These are phyloP conservation scores for Lasiodiplodia citricola DNA, from an alignment of 2,329 filamentous ascomycete genomes.

Conservation along the genomic window DNA sequence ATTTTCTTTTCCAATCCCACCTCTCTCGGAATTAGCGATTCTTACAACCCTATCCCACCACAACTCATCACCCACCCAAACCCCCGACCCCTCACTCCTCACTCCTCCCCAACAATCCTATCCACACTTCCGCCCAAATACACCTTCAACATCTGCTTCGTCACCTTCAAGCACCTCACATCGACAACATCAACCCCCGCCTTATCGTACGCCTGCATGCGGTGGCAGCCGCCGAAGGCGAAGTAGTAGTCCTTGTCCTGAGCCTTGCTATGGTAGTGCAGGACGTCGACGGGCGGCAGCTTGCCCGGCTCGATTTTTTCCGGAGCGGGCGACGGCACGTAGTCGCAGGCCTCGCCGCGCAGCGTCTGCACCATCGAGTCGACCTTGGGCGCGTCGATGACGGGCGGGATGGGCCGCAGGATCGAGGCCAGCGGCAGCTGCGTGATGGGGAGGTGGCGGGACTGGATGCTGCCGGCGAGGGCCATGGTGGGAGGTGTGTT, in stretches of 20 bases:
- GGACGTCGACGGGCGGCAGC: conserved; percentile 29
- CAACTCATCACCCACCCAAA: neutral
- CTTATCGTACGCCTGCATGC: conserved; percentile 27
- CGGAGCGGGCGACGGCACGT: conserved; percentile 24
- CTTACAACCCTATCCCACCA: neutral
- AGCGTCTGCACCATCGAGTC: conserved; percentile 29
- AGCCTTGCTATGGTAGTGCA: conserved; percentile 26
- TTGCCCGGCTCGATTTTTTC: conserved; percentile 25
- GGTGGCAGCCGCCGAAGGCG: conserved; percentile 28
- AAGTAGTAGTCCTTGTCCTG: conserved; percentile 25
- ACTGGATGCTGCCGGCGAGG: conserved; percentile 27
- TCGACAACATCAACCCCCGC: conserved; percentile 21
- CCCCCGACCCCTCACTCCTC: neutral
- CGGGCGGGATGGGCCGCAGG: conserved; percentile 28
- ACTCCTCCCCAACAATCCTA: conserved; percentile 25
- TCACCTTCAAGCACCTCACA: conserved; percentile 25
- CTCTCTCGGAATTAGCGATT: no score
- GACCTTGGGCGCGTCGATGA: conserved; percentile 28
- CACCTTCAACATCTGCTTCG: conserved; percentile 28
- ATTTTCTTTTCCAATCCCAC: neutral
- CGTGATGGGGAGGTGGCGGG: conserved; percentile 23
- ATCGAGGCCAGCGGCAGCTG: conserved; percentile 21
- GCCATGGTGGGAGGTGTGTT: conserved; percentile 16
- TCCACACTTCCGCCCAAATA: conserved; percentile 27
- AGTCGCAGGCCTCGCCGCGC: conserved; percentile 20